phyloP scores from a whole-genome alignment of 1,284 basidiomycete species.

The Ceratobasidium sp. region DNA sequence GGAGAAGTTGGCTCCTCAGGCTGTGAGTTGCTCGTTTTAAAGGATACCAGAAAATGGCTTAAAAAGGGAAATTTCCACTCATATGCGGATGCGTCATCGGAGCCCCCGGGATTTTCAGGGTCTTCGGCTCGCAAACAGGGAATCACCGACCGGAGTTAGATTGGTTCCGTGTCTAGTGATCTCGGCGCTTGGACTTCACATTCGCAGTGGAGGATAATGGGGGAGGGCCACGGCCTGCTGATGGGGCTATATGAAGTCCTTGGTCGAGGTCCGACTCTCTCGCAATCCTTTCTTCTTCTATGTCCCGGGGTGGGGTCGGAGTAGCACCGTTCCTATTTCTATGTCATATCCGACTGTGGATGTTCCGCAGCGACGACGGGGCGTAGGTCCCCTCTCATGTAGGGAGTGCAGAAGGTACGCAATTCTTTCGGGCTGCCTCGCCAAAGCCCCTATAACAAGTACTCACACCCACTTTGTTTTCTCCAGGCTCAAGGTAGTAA shows the following conservation, averaged over 20 bases:
- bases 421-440: neutral
- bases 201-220: conserved; percentile 1
- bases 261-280: conserved; percentile 10
- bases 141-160: conserved; percentile 40
- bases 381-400: conserved; percentile 38
- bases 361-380: conserved; percentile 37
- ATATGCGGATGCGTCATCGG: neutral
- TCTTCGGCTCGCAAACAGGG: conserved; percentile 18
- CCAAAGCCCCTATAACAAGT: too few relatives aligned
- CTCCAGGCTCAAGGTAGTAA: conserved; percentile 35
- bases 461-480: neutral
- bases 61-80: neutral
- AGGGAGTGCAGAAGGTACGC: conserved; percentile 38
- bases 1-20: neutral
- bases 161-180: conserved; percentile 12
- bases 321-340: conserved; percentile 23
- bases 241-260: conserved; percentile 35
- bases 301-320: conserved; percentile 38
- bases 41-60: neutral
- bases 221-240: neutral
- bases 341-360: conserved; percentile 30
- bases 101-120: conserved; percentile 4
- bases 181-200: conserved; percentile 22
- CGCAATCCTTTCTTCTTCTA: conserved; percentile 30
- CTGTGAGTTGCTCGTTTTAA: neutral